Base-by-base conservation (phyloP, 371 early-diverging fungal species). In the Blakeslea trispora region DNA sequence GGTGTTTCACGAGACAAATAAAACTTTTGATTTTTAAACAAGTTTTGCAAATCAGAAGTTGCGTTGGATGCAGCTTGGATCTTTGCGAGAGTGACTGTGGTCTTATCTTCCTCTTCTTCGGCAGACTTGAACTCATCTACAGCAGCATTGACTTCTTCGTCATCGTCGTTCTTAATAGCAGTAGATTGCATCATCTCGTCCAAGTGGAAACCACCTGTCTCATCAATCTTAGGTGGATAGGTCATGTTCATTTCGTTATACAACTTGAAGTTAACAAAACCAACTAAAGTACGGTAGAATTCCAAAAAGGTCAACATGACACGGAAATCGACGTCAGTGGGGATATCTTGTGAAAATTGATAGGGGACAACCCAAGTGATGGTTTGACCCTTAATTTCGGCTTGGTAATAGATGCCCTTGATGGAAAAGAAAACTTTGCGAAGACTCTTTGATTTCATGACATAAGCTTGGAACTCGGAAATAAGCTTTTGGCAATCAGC, bases 341-440 rank as follows among this genome's bases (percentile, higher is more conserved):
- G 97, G 18, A 88, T 77, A 81, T 87, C 72, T 81, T 93, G 94
- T 56, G 89, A 81, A 74, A 96, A 96, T 71, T 93, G 89, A 75
- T 93, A 93, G 18, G 99, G 99, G 15, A 93, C 93, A 42, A 98
- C 70, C 98, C 97, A 98, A 24, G 93, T 95, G 35, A 98, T 81
- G 41, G 83, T 83, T 72, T 94, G 92, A 19, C 97, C 99, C 72
- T 91, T 87, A 69, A 97, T 90, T 53, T 95, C 95, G 17, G 92
- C 96, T 81, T 96, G 97, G 72, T 96, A 97, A 81, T 98, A 98
- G 68, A 97, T 94, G 51, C 99, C 99, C 83, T 98, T 98, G 87
- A 97, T 95, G 15, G 94, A 93, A 61, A 97, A 79, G 72, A 98
- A 98, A 15, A 87, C 89, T 69, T 93, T 93, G 45, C 90, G 84